Evolutionary conservation across 2,329 filamentous ascomycete species (phyloP).

Genomic region (Phialemoniopsis sp.): DNA sequence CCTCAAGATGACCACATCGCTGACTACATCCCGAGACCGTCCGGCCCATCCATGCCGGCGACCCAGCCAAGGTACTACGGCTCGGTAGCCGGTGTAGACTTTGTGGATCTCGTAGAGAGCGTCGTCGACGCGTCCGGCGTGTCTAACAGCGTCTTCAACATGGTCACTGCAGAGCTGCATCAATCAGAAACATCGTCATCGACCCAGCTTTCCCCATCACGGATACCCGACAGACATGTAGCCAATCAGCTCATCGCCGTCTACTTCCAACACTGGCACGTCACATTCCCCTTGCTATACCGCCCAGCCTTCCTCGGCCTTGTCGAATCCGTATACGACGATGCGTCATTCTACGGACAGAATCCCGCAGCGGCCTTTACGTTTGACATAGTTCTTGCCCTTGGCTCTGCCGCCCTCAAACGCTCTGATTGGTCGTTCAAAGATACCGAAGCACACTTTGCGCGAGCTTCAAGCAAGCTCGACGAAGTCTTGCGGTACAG

Average conservation of each 20-base stretch:
- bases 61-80: slow-evolving; percentile 9
- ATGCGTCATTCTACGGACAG: slow-evolving; percentile 5
- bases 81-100: slow-evolving; percentile 8
- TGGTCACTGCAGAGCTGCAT: slow-evolving; percentile 4
- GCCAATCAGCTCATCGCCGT: slow-evolving; percentile 8
- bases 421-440: slow-evolving; percentile 3
- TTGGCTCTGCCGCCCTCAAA: slow-evolving; percentile 6
- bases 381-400: slow-evolving; percentile 9
- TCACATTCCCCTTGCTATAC: slow-evolving; percentile 10
- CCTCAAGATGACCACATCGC: no score
- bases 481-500: neutral
- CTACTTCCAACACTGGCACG: slow-evolving; percentile 11
- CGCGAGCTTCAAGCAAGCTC: slow-evolving; percentile 2
- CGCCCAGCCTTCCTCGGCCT: slow-evolving; percentile 10
- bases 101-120: slow-evolving; percentile 1
- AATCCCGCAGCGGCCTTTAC: slow-evolving; percentile 5
- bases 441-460: neutral
- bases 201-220: neutral
- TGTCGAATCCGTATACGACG: slow-evolving; percentile 5
- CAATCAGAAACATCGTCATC: neutral
- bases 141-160: no score
- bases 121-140: neutral
- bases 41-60: slow-evolving; percentile 1
- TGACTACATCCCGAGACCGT: no score
- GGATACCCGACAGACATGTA: neutral